phyloP scores from a whole-genome alignment of 192 early-diverging fungal species.

The Coemansia asiatica region DNA sequence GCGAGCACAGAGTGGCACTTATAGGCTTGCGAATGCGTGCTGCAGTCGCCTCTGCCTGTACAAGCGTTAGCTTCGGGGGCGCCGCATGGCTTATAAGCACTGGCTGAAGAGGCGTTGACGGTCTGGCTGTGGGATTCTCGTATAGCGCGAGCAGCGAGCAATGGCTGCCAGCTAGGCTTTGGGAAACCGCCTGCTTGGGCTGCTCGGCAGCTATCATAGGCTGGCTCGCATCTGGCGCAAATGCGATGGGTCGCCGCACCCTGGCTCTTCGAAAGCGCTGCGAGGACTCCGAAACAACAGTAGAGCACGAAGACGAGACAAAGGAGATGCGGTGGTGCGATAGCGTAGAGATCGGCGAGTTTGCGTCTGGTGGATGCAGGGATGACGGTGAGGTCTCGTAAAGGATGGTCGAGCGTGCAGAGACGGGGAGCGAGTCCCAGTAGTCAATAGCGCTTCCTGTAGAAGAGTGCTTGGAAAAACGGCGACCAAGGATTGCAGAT shows the following conservation, averaged over 20 bases:
- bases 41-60: conserved; percentile 39
- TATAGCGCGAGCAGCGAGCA: conserved; percentile 35
- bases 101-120: conserved; percentile 16
- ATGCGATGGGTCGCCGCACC: conserved; percentile 20
- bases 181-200: background rate
- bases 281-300: conserved; percentile 34
- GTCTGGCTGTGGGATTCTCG: conserved; percentile 10
- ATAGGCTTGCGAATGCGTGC: conserved; percentile 6
- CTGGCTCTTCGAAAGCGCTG: conserved; percentile 7
- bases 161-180: conserved; percentile 13
- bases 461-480: conserved; percentile 27
- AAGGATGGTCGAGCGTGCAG: conserved; percentile 39
- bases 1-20: conserved; percentile 39
- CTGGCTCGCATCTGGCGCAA: conserved; percentile 7
- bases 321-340: conserved; percentile 45
- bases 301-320: conserved; percentile 52
- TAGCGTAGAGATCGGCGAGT: conserved; percentile 34
- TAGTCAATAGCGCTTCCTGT: conserved; percentile 32
- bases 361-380: conserved; percentile 6
- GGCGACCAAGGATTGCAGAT: conserved; percentile 6
- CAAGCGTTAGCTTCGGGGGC: conserved; percentile 44
- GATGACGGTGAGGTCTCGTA: conserved; percentile 31
- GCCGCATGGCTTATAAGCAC: conserved; percentile 40
- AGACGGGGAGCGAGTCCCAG: conserved; percentile 28
- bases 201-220: background rate